These are phyloP conservation scores for Plenodomus tracheiphilus DNA, from an alignment of 2,329 filamentous ascomycete genomes.

Conservation along the genomic window DNA sequence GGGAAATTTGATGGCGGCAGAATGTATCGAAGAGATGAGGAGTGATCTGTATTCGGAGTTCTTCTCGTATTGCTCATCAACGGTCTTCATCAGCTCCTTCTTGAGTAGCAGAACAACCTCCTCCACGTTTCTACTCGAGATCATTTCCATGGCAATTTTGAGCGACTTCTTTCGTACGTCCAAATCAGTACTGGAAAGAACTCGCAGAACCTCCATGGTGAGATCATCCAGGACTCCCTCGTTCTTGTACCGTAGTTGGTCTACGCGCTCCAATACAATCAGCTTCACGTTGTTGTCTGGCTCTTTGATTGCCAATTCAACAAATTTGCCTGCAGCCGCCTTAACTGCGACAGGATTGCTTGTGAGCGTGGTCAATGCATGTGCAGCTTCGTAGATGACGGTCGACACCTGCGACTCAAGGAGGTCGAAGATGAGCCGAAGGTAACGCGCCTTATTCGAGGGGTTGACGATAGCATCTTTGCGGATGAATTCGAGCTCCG, in stretches of 20 bases:
- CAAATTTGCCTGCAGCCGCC: conserved; percentile 92
- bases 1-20: conserved; percentile 98
- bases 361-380: conserved; percentile 88
- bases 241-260: conserved; percentile 83
- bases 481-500: conserved; percentile 94
- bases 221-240: conserved; percentile 91
- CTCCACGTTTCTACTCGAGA: conserved; percentile 97
- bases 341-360: conserved; percentile 98
- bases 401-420: conserved; percentile 91
- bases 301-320: conserved; percentile 95
- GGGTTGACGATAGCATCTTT: conserved; percentile 95
- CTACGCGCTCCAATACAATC: conserved; percentile 92
- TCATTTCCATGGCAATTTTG: conserved; percentile 91
- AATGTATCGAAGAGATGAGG: conserved; percentile 95
- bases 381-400: conserved; percentile 96
- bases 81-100: conserved; percentile 96
- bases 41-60: conserved; percentile 67
- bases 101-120: conserved; percentile 95
- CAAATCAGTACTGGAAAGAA: conserved; percentile 92
- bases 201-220: conserved; percentile 94
- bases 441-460: conserved; percentile 92
- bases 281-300: conserved; percentile 99
- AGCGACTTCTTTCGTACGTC: conserved; percentile 93
- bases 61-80: conserved; percentile 98
- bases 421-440: conserved; percentile 94